Conservation (phyloP, 768 basidiomycete species). For the Rubroboletus satanas region DNA sequence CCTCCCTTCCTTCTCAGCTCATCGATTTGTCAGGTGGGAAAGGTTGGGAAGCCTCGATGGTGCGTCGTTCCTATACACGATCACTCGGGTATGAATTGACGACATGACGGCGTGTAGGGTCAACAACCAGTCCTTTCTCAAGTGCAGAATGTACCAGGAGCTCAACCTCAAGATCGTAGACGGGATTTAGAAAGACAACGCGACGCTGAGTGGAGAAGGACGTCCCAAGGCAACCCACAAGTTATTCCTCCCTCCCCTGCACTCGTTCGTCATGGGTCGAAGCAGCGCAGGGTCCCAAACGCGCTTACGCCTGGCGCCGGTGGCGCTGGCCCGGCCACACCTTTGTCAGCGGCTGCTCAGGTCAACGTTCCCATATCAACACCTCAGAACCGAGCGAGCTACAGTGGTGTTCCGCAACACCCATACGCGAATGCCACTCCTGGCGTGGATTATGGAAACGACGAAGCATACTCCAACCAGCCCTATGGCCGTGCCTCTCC, state of each 20-base stretch:
- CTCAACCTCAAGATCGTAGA: slow-evolving; percentile 55
- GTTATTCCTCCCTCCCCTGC: slow-evolving; percentile 74
- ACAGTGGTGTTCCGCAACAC: slow-evolving; percentile 46
- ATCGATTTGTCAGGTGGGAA: slow-evolving; percentile 59
- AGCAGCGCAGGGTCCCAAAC: slow-evolving; percentile 59
- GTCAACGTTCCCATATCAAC: slow-evolving; percentile 65
- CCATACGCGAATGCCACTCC: slow-evolving; percentile 64
- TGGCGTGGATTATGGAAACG: slow-evolving; percentile 59
- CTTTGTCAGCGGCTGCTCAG: slow-evolving; percentile 73
- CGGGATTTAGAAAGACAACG: slow-evolving; percentile 49
- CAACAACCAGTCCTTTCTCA: slow-evolving; percentile 64
- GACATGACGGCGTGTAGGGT: slow-evolving; percentile 35
- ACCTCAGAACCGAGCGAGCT: slow-evolving; percentile 45
- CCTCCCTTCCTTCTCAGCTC: neutral
- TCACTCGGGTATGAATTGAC: slow-evolving; percentile 6
- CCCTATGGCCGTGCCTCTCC: slow-evolving; percentile 78
- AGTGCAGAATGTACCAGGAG: slow-evolving; percentile 52
- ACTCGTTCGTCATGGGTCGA: slow-evolving; percentile 72
- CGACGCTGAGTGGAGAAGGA: slow-evolving; percentile 61
- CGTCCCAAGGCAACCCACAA: slow-evolving; percentile 51
- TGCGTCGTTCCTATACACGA: slow-evolving; percentile 37
- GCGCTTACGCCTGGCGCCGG: slow-evolving; percentile 54
- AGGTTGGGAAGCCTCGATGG: slow-evolving; percentile 87
- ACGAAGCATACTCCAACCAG: slow-evolving; percentile 57
- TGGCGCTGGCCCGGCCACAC: slow-evolving; percentile 56